Percentiles rank a stretch among this genome's conserved stretches.
These are phyloP conservation scores for Saitozyma sp. DNA, from an alignment of 768 basidiomycete genomes.

Conservation along the genomic window DNA sequence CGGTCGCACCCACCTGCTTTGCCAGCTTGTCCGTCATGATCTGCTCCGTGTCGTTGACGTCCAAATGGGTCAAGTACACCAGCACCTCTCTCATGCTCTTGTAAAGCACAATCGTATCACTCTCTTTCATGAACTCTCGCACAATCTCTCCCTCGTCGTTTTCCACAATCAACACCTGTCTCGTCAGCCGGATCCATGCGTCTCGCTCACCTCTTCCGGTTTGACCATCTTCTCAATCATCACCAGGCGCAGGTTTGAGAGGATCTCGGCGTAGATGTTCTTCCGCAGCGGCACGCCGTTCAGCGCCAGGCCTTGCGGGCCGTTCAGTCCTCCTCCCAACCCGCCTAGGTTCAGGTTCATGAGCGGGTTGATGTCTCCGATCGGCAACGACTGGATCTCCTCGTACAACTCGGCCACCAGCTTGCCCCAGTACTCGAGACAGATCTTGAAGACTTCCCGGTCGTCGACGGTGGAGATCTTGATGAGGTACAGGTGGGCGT, in stretches of 20 bases:
- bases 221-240: constrained; percentile 99
- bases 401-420: constrained; percentile 96
- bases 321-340: constrained; percentile 40
- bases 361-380: constrained; percentile 66
- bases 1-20: constrained; percentile 67
- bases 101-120: constrained; percentile 96
- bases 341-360: constrained; percentile 83
- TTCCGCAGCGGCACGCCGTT: constrained; percentile 67
- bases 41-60: constrained; percentile 92
- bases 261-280: constrained; percentile 91
- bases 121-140: constrained; percentile 97
- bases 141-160: constrained; percentile 99
- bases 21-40: constrained; percentile 96
- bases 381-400: constrained; percentile 88
- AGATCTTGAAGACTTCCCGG: constrained; percentile 98
- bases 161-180: constrained; percentile 91
- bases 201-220: constrained; percentile 79
- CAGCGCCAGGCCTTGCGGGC: constrained; percentile 41
- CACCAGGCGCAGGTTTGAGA: constrained; percentile 88
- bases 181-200: not conserved
- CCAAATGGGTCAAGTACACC: constrained; percentile 95
- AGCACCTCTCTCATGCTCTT: constrained; percentile 97
- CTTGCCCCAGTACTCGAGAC: constrained; percentile 82
- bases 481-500: constrained; percentile 97
- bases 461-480: constrained; percentile 98